Percentiles rank a stretch among this genome's conserved stretches.
phyloP scores from a whole-genome alignment of 306 rosid genomes.

The Pterocarpus macrocarpus region DNA sequence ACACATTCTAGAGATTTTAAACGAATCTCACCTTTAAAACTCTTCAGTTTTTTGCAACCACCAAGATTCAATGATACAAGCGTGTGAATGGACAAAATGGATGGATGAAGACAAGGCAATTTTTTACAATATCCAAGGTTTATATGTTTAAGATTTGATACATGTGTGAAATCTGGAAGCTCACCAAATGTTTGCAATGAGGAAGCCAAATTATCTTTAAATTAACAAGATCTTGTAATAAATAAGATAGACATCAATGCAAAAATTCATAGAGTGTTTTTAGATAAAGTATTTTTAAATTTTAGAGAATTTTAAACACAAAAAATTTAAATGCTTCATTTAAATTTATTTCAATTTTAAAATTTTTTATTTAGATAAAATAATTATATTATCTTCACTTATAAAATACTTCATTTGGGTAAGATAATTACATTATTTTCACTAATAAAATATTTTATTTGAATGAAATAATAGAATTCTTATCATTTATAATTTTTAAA shows the following conservation, averaged over 20 bases:
- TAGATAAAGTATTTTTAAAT: too few relatives aligned
- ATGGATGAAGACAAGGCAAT: neutral
- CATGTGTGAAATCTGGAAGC: neutral
- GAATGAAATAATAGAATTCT: too few relatives aligned
- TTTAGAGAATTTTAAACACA: too few relatives aligned
- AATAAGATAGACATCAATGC: neutral
- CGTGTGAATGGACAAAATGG: neutral
- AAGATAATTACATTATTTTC: too few relatives aligned
- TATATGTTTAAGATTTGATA: neutral
- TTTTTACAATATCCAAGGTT: fast-evolving
- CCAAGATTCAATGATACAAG: neutral
- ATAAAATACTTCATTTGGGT: too few relatives aligned
- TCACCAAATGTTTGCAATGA: neutral
- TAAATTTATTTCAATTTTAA: too few relatives aligned
- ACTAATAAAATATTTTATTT: too few relatives aligned
- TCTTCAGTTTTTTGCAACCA: neutral
- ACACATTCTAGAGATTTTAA: neutral
- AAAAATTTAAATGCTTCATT: too few relatives aligned
- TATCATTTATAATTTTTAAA: too few relatives aligned
- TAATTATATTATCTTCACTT: too few relatives aligned
- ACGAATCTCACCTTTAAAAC: neutral
- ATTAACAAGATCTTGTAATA: conserved; percentile 11
- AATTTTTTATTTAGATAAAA: too few relatives aligned
- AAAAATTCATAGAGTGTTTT: too few relatives aligned
- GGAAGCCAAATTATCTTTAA: neutral